These are phyloP conservation scores for Combretum micranthum DNA, from an alignment of 345 rosid genomes.

Conservation along the genomic window DNA sequence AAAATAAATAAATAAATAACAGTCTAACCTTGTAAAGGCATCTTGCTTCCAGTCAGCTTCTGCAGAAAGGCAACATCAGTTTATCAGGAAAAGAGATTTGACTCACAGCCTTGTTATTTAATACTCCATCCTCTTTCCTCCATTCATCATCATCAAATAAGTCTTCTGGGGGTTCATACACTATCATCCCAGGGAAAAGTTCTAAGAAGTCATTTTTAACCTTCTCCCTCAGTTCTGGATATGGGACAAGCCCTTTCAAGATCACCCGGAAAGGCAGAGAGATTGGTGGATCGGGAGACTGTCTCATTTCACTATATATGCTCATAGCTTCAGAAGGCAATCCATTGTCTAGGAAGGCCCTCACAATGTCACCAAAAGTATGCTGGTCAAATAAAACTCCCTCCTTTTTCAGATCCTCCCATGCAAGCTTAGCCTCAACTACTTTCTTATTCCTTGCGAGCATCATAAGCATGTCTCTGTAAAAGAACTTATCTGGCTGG, in stretches of 20 bases:
- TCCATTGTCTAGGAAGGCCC: slow-evolving; percentile 62
- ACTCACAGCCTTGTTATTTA: slow-evolving; percentile 8
- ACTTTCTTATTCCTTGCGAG: slow-evolving; percentile 79
- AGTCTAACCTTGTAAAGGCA: too few relatives aligned
- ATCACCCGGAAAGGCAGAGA: slow-evolving; percentile 90
- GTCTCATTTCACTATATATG: slow-evolving; percentile 80
- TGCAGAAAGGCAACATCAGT: neutral
- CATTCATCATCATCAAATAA: slow-evolving; percentile 49
- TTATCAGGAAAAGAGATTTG: neutral
- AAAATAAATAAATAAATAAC: too few relatives aligned
- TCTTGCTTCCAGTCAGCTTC: too few relatives aligned
- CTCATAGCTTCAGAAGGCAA: slow-evolving; percentile 68
- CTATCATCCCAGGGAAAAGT: slow-evolving; percentile 83
- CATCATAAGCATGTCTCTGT: slow-evolving; percentile 92
- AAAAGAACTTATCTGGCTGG: slow-evolving; percentile 83
- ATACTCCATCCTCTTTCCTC: slow-evolving; percentile 38
- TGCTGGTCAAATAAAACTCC: slow-evolving; percentile 88
- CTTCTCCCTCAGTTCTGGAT: slow-evolving; percentile 74
- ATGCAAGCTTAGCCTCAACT: slow-evolving; percentile 51
- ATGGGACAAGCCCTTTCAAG: slow-evolving; percentile 74
- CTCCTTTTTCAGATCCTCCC: slow-evolving; percentile 77
- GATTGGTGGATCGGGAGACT: slow-evolving; percentile 76
- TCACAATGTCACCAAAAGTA: slow-evolving; percentile 73
- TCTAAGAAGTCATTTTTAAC: slow-evolving; percentile 84
- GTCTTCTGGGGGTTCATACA: slow-evolving; percentile 83